Evolutionary conservation across 1,139 yeast species (phyloP).

Genomic region (Hansenula lynferdii): DNA sequence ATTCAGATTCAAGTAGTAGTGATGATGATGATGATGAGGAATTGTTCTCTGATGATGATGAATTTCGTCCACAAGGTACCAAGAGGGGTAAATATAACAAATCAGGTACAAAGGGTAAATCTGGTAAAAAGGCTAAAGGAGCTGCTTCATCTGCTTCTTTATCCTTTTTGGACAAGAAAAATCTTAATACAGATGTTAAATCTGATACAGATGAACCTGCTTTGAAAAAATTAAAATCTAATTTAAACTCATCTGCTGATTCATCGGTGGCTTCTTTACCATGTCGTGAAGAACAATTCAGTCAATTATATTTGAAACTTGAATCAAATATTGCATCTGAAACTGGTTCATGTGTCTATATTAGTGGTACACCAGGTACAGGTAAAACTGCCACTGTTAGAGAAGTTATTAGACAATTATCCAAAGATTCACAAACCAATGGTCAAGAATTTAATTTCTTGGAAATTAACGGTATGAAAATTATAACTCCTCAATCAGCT

Average conservation of each 20-base stretch:
- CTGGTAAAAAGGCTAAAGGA: conserved; percentile 8
- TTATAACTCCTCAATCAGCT: conserved; percentile 80
- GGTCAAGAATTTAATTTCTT: conserved; percentile 61
- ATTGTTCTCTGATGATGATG: conserved; percentile 16
- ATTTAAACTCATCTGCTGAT: conserved; percentile 1
- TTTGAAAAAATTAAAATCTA: not conserved
- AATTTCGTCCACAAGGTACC: conserved; percentile 9
- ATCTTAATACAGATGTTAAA: not conserved
- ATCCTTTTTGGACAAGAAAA: not conserved
- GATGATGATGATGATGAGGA: conserved; percentile 6
- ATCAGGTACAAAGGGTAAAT: not conserved
- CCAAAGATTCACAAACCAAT: conserved; percentile 40
- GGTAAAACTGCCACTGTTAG: conserved; percentile 95
- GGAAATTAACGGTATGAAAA: conserved; percentile 88
- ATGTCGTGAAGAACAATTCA: conserved; percentile 84
- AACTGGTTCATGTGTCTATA: conserved; percentile 80
- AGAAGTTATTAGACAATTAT: conserved; percentile 73
- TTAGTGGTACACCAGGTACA: conserved; percentile 97
- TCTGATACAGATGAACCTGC: conserved; percentile 1
- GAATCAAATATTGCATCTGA: conserved; percentile 70
- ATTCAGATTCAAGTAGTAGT: no score
- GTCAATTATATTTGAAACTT: conserved; percentile 64
- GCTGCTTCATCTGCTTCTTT: conserved; percentile 10
- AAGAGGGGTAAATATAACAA: not conserved
- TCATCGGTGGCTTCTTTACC: conserved; percentile 41